Conservation (phyloP, 164 flowering plant species). For the Vitis riparia region DNA sequence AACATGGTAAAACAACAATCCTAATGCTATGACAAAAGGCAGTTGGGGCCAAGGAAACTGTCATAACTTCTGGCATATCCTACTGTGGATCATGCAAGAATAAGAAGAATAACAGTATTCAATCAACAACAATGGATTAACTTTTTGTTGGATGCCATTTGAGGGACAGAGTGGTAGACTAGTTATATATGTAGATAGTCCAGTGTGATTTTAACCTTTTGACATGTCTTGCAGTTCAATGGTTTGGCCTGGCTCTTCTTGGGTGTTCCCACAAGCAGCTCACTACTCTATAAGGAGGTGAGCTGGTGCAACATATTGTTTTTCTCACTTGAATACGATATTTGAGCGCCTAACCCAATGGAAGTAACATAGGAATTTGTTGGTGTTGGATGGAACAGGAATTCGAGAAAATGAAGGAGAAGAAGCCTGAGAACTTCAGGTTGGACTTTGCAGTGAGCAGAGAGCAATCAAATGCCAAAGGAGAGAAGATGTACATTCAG, state of each 20-base stretch:
- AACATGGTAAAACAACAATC: background rate
- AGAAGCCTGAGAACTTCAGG: conserved; percentile 78
- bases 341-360: background rate
- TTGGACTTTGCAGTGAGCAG: conserved; percentile 93
- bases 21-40: background rate
- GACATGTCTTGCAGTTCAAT: conserved; percentile 60
- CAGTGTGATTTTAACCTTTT: background rate
- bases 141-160: no score
- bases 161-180: no score
- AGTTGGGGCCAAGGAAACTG: no score
- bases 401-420: conserved; percentile 96
- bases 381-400: conserved; percentile 48
- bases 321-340: background rate
- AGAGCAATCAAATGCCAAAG: conserved; percentile 88
- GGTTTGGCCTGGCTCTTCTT: conserved; percentile 99
- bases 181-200: no score
- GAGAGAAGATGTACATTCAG: conserved; percentile 98
- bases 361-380: background rate
- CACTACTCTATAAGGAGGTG: conserved; percentile 94
- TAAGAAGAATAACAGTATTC: no score
- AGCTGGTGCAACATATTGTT: conserved; percentile 1
- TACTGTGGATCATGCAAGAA: no score
- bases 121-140: no score
- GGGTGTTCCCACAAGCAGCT: conserved; percentile 98
- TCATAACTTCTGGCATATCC: no score